A percentile compares a stretch with the other conserved stretches of the same genome.
phyloP scores from a whole-genome alignment of 257 asterid genomes.

The Lantana camara region DNA sequence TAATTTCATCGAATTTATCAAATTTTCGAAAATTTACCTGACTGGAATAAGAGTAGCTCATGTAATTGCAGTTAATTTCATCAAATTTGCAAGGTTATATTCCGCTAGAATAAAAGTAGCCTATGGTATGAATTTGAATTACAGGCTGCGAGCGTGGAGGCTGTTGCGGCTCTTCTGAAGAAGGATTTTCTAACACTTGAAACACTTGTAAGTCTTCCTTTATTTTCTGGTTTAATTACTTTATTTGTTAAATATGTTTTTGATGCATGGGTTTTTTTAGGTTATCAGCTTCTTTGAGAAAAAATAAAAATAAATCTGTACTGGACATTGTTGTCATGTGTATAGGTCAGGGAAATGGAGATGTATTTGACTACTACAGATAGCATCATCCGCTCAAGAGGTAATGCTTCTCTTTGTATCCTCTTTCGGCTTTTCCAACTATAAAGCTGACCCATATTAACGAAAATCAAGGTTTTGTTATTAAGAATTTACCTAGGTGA shows the following conservation, averaged over 20 bases:
- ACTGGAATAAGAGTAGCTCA: too few relatives aligned
- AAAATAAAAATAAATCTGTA: background rate
- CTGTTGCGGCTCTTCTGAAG: slow-evolving; percentile 61
- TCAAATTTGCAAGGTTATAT: slow-evolving; percentile 3
- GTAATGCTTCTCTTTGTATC: slow-evolving; percentile 38
- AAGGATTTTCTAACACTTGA: slow-evolving; percentile 64
- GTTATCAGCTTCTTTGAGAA: background rate
- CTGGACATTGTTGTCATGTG: slow-evolving; percentile 2
- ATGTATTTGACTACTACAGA: slow-evolving; percentile 92
- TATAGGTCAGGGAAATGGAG: slow-evolving; percentile 87
- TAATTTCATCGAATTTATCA: too few relatives aligned
- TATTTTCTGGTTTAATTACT: background rate
- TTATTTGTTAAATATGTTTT: background rate
- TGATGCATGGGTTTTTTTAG: background rate
- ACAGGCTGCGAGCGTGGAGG: slow-evolving; percentile 69
- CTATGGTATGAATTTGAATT: slow-evolving; percentile 31
- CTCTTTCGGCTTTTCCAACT: background rate
- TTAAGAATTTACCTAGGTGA: background rate
- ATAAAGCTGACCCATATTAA: background rate
- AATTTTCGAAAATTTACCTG: too few relatives aligned
- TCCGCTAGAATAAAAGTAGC: background rate
- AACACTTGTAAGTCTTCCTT: slow-evolving; percentile 50
- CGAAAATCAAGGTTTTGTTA: background rate
- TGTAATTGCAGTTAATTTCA: background rate
- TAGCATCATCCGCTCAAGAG: slow-evolving; percentile 73